A percentile compares a stretch with the other conserved stretches of the same genome.
These are phyloP conservation scores for Verruconis gallopava DNA, from an alignment of 2,329 filamentous ascomycete species.

Conservation along the genomic window DNA sequence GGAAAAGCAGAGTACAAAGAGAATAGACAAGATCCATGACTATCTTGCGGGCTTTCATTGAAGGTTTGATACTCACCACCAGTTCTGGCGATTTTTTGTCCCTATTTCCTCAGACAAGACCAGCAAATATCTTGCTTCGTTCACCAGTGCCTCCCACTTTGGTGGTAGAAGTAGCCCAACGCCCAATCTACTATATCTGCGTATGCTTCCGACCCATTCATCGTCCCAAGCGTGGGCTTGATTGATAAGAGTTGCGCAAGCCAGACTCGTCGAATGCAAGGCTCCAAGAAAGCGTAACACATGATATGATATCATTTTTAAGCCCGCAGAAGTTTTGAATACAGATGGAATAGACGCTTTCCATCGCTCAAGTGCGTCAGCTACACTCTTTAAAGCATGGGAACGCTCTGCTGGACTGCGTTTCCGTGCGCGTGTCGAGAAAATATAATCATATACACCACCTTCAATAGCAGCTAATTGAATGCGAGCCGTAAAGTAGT, in stretches of 20 bases:
- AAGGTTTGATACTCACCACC: slow-evolving; percentile 15
- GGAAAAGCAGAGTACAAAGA: slow-evolving; percentile 2
- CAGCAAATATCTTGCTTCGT: slow-evolving; percentile 14
- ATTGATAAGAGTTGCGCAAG: slow-evolving; percentile 15
- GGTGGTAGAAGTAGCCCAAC: slow-evolving; percentile 13
- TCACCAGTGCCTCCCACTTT: slow-evolving; percentile 15
- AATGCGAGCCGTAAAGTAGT: slow-evolving; percentile 15
- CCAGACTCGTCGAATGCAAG: slow-evolving; percentile 15
- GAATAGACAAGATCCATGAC: not conserved
- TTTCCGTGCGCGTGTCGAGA: slow-evolving; percentile 15
- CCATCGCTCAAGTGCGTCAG: slow-evolving; percentile 15
- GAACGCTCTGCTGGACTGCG: slow-evolving; percentile 13
- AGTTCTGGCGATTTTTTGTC: slow-evolving; percentile 13
- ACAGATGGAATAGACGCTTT: slow-evolving; percentile 14
- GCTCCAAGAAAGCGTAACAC: slow-evolving; percentile 14
- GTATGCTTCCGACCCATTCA: slow-evolving; percentile 13
- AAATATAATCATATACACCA: slow-evolving; percentile 16
- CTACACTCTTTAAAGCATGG: slow-evolving; percentile 12
- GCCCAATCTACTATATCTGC: slow-evolving; percentile 12
- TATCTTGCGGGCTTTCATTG: not conserved
- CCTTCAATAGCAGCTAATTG: slow-evolving; percentile 16
- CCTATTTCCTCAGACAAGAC: slow-evolving; percentile 13
- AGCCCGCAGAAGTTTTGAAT: slow-evolving; percentile 13
- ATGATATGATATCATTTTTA: slow-evolving; percentile 11
- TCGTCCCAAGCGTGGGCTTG: slow-evolving; percentile 14